Conservation (phyloP, 495 filamentous ascomycete genomes). For the Margaritispora aquatica region DNA sequence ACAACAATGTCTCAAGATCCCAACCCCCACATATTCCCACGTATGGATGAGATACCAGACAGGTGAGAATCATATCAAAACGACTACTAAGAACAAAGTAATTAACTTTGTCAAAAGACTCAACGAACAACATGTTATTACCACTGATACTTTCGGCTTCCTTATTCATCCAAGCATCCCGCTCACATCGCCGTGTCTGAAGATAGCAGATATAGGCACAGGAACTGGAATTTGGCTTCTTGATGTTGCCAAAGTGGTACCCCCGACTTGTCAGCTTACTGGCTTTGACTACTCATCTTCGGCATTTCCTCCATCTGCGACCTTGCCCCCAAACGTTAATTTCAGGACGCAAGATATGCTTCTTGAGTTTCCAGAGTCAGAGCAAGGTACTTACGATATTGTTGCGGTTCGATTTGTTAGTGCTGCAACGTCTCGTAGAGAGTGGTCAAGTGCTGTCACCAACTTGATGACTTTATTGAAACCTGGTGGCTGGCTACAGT, state of each 20-base stretch:
- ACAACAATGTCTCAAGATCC: background rate
- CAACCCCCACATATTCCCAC: background rate
- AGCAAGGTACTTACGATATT: slow-evolving; percentile 32
- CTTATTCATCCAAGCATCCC: slow-evolving; percentile 10
- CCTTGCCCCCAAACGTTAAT: slow-evolving; percentile 26
- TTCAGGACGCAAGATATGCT: slow-evolving; percentile 31
- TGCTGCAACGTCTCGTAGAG: slow-evolving; percentile 23
- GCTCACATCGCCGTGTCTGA: background rate
- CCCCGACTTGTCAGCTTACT: slow-evolving; percentile 25
- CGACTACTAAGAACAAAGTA: background rate
- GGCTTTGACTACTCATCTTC: slow-evolving; percentile 34
- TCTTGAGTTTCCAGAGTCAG: slow-evolving; percentile 26
- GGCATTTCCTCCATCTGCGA: slow-evolving; percentile 26
- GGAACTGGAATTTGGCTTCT: slow-evolving; percentile 27
- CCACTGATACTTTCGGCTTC: slow-evolving; percentile 2
- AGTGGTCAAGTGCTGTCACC: slow-evolving; percentile 22
- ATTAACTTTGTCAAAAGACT: background rate
- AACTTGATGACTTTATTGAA: slow-evolving; percentile 11
- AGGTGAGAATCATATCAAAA: background rate
- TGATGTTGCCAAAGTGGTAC: slow-evolving; percentile 25
- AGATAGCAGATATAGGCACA: slow-evolving; percentile 24
- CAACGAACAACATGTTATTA: slow-evolving; percentile 5
- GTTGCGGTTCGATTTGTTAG: slow-evolving; percentile 33
- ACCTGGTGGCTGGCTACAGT: slow-evolving; percentile 8
- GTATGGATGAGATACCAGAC: background rate